Percentiles rank a stretch among this genome's conserved stretches.
Evolutionary conservation across 179 eudicot species (phyloP).

Genomic region (Camellia oleifera): DNA sequence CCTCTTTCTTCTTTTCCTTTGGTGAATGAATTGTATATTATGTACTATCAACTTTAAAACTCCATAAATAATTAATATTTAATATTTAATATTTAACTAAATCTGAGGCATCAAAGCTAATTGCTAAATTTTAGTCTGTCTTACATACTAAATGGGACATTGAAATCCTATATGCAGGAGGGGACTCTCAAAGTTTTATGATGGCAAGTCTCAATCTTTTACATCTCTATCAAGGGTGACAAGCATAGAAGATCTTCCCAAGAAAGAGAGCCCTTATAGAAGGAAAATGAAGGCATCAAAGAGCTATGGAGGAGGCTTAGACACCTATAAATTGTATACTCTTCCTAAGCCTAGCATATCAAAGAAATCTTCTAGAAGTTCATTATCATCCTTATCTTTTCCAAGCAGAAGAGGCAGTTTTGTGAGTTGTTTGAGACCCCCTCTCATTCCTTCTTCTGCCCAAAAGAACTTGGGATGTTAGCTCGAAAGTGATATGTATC

Average conservation of each 20-base stretch:
- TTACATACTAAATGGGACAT: not conserved
- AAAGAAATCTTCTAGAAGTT: slow-evolving; percentile 33
- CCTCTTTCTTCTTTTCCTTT: too few species aligned
- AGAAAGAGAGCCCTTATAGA: slow-evolving; percentile 40
- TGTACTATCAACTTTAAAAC: too few species aligned
- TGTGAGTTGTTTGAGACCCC: slow-evolving; percentile 25
- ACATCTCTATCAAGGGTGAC: slow-evolving; percentile 37
- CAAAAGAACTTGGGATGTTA: not conserved
- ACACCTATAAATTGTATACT: slow-evolving; percentile 29
- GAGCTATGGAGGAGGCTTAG: slow-evolving; percentile 44
- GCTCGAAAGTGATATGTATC: too few species aligned
- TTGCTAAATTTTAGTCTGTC: too few species aligned
- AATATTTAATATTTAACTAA: too few species aligned
- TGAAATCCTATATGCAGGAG: slow-evolving; percentile 27
- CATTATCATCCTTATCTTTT: slow-evolving; percentile 31
- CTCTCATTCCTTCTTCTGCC: slow-evolving; percentile 10
- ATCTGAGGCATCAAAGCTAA: slow-evolving; percentile 29
- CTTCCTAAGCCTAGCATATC: slow-evolving; percentile 36
- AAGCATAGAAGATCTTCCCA: slow-evolving; percentile 47
- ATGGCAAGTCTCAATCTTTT: slow-evolving; percentile 46
- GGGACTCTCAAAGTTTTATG: slow-evolving; percentile 38
- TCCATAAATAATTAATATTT: too few species aligned
- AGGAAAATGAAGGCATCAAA: slow-evolving; percentile 40
- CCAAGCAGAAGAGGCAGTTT: slow-evolving; percentile 32
- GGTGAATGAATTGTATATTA: too few species aligned